These are phyloP conservation scores for Umbellularia californica DNA, from an alignment of 164 flowering plant species.

Conservation along the genomic window DNA sequence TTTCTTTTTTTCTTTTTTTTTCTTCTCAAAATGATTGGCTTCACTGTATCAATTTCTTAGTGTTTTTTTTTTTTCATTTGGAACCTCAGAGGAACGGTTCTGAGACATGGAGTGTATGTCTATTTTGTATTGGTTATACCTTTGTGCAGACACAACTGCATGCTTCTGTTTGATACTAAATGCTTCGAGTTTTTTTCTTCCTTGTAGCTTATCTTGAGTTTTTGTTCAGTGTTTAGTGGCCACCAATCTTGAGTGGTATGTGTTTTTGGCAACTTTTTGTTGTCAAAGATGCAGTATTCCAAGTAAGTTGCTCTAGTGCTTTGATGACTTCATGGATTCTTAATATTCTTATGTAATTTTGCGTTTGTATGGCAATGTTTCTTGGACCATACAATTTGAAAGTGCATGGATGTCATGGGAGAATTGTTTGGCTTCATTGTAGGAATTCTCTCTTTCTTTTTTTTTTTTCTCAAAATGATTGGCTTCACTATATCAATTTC, in stretches of 20 bases:
- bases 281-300: neutral
- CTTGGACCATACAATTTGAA: neutral
- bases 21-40: neutral
- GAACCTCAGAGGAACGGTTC: too few relatives aligned
- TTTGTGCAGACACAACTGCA: too few relatives aligned
- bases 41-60: neutral
- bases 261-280: neutral
- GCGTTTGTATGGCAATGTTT: neutral
- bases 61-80: too few relatives aligned
- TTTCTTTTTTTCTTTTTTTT: neutral
- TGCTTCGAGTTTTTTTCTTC: neutral
- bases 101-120: too few relatives aligned
- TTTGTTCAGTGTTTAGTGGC: neutral
- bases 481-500: neutral
- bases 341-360: neutral
- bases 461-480: neutral
- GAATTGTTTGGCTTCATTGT: neutral
- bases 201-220: neutral
- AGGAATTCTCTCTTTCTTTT: neutral
- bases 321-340: neutral
- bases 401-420: neutral
- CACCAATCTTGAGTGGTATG: neutral
- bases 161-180: too few relatives aligned
- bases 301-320: neutral
- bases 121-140: too few relatives aligned